Evolutionary conservation across 1,284 basidiomycete species (phyloP), one percentile per base, ranked within the genome.

Genomic region (Apiotrichum akiyoshidainum): DNA sequence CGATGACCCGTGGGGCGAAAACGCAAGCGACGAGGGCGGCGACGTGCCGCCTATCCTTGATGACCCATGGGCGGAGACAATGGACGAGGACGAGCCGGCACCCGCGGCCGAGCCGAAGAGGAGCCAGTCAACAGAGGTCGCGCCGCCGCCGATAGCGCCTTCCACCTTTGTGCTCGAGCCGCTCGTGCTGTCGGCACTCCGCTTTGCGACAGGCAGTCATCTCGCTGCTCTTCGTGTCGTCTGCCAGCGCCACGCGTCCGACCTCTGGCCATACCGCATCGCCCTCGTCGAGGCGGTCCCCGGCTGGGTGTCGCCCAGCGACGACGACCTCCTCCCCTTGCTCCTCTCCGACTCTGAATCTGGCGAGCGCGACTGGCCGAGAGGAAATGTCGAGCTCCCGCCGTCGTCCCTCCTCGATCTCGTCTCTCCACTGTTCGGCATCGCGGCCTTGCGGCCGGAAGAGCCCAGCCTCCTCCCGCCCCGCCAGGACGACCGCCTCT

Each of bases 1-100:
- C 34, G 77, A 91, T 68, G 89, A 92, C 74, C 89, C 90, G 12
- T 92, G 89, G 89, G 86, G 80, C 31, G 84, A 86, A 5, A 33
- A 84, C 26, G 39, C 26, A 2, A 22, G n/a, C 5, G 54, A 42
- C 5, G 52, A 52, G 1, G 55, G 49, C 44, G 52, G 52, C 13
- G 49, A 52, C 10, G 52, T 52, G 21, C 46, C 59, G 21, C 44
- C 63, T 14, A 51, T 64, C 2, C 47, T 71, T 4, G 67, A 69
- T 39, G 68, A 68, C 46, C 65, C 68, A 10, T 71, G 71, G 63
- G 69, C 74, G 58, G 44, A 64, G 65, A 56, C 64, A 40, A 48
- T 69, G 1, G 46, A 34, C 13, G 54, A 55, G 5, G 22, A 33
- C 35, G 42, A 46, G 12, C 13, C 40, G 1, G 17, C 19, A 26